A percentile compares a stretch with the other conserved stretches of the same genome.
Conservation (phyloP, 345 rosid species). For the Eucalyptus rudis region DNA sequence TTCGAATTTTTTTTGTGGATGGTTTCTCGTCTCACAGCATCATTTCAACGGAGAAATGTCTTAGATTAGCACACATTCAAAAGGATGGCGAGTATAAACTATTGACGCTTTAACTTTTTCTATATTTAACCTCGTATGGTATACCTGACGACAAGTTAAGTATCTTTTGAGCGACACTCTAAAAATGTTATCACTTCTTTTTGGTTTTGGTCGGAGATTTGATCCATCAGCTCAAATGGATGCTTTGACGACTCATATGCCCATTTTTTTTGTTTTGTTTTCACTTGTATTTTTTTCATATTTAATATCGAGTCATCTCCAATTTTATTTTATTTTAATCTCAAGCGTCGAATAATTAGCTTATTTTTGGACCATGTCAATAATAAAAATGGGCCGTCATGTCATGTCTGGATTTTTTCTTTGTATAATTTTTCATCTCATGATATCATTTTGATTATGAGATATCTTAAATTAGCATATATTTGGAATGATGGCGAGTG, state of each 20-base stretch:
- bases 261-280: too few relatives aligned
- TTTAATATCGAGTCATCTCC: too few relatives aligned
- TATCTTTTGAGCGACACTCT: neutral
- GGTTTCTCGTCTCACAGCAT: neutral
- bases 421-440: neutral
- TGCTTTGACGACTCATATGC: too few relatives aligned
- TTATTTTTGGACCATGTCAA: fast-evolving
- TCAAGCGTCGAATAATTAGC: too few relatives aligned
- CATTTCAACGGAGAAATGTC: fast-evolving
- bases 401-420: neutral
- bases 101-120: neutral
- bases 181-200: neutral
- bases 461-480: neutral
- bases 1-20: fast-evolving
- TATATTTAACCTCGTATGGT: neutral
- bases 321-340: too few relatives aligned
- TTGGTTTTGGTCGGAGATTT: too few relatives aligned
- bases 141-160: fast-evolving
- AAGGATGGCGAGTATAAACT: neutral
- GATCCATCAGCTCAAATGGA: fast-evolving
- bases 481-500: neutral
- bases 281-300: too few relatives aligned
- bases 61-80: neutral
- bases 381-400: neutral
- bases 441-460: neutral